Percentiles rank a stretch among this genome's conserved stretches.
These are phyloP conservation scores for Andalucia godoyi DNA, from an alignment of 78 protist genomes.

Conservation along the genomic window DNA sequence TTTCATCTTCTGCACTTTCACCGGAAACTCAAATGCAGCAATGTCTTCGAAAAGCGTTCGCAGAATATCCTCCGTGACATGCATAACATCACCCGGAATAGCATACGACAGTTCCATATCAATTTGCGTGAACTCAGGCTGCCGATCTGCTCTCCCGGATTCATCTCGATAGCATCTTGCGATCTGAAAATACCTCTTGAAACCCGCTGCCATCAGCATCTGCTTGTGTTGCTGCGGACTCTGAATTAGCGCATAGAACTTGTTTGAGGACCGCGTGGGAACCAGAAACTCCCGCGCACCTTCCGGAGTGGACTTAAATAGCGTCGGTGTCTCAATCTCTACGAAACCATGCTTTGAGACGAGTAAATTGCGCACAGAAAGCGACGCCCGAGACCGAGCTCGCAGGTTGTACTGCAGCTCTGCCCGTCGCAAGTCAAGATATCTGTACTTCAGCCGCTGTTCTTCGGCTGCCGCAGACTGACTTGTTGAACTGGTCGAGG, in stretches of 20 bases:
- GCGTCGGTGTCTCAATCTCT: slow-evolving; percentile 78
- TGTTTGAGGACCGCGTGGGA: slow-evolving; percentile 30
- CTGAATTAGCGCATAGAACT: slow-evolving; percentile 62
- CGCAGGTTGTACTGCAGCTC: slow-evolving; percentile 29
- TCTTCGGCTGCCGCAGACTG: slow-evolving; percentile 7
- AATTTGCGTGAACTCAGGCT: slow-evolving; percentile 79
- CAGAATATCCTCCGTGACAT: slow-evolving; percentile 15
- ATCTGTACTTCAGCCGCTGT: slow-evolving; percentile 46
- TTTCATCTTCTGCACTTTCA: no score
- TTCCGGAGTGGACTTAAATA: slow-evolving; percentile 68
- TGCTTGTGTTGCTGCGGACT: slow-evolving; percentile 77
- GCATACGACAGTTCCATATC: slow-evolving; percentile 66
- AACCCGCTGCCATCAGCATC: slow-evolving; percentile 67
- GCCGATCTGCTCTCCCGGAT: slow-evolving; percentile 64
- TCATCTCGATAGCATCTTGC: slow-evolving; percentile 83
- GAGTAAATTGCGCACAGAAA: slow-evolving; percentile 11
- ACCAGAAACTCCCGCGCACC: slow-evolving; percentile 76
- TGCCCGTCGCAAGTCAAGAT: slow-evolving; percentile 53
- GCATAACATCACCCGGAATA: slow-evolving; percentile 15
- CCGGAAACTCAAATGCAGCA: neutral
- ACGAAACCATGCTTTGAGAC: slow-evolving; percentile 17
- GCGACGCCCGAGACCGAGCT: slow-evolving; percentile 16
- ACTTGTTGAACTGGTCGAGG: neutral
- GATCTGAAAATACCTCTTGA: slow-evolving; percentile 72
- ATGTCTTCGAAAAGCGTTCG: neutral